Base-by-base conservation (phyloP, 2,329 filamentous ascomycete species). In the Elsinoe arachidis region DNA sequence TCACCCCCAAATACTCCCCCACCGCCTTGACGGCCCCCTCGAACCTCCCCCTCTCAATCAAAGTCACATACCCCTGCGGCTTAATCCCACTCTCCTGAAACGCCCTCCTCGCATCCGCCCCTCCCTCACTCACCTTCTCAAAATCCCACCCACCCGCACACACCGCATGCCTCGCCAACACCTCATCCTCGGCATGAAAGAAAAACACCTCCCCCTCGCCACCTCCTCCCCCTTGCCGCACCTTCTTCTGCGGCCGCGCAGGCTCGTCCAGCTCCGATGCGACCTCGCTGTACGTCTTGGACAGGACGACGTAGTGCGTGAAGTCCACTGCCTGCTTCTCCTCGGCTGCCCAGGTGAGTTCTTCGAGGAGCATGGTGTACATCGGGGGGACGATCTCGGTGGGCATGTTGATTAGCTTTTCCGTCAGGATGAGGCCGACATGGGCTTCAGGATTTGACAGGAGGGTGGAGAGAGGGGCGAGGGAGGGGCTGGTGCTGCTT, bases 381-480 rank as follows among this genome's bases (percentile, higher is more conserved):
- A 97, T 87, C 3, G 93, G 92, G 30, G 93, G 92, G 12, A 90
- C 84, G 61, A 96, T 85, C 72, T 97, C 89, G 14, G 88, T 79
- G n/a, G 93, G 93, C 78, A 96, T 91, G 76, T 99, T 99, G 77
- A 99, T 90, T 66, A 97, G 78, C 19, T 92, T 84, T 72, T 99
- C 93, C 2, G 90, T 88, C n/a, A 99, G 78, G 26, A 99, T 81
- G 14, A 99, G 76, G 2, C 90, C 93, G 58, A 96, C 81, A 57
- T 90, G 84, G 0, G 71, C 64, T 41, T 67, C 47, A 0, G 70
- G 67, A 2, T 66, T 61, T 14, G 68, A 59, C 14, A 79, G 69
- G 6, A 77, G 66, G 11, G 65, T 53, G 10, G 67, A 55, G 0
- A 78, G 66, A 11, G 64, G 69, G 6, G 81, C 73, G 37, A 90